Base-by-base conservation (phyloP, 2,329 filamentous ascomycete genomes). In the Aspergillus puulaauensis region DNA sequence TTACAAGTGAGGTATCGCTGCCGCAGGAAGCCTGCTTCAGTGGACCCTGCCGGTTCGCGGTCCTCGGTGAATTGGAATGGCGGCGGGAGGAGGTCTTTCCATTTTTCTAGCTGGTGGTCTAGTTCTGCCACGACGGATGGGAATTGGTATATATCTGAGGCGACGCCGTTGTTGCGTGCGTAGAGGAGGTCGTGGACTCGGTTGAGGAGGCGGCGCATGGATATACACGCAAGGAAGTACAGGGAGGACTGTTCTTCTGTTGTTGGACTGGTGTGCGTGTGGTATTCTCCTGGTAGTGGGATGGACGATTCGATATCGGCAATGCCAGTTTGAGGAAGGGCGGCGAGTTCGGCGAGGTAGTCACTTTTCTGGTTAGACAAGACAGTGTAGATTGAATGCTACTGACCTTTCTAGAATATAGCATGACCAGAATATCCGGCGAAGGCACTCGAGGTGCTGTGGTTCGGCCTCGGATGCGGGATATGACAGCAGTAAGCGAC, bases 201-300 rank as follows among this genome's bases (percentile, higher is more conserved):
- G 44, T 67, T 67, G 19, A 67, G 61, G 2, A 67, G 60, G 5
- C 65, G 64, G 31, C 65, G 64, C 57, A 67, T 65, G 6, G 65
- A 82, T 31, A 83, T 82, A 37, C 80, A 83, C 1, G 81, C 81
- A 2, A 83, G 70, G 50, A 83, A 82, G 63, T 83, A 83, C 0
- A 83, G 73, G 0, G 80, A 80, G 0, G 80, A 81, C 35, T 80
- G 73, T 60, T 83, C 79, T 52, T 79, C 76, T 2, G 77, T 73
- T 0, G 63, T 57, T 0, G 69, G 58, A 1, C 70, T 70, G 1
- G 67, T 61, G 50, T 83, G 81, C 0, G 80, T 82, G 49, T 75
- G 67, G 64, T 81, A 82, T 0, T 72, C 69, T 0, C 80, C 79
- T 0, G 81, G 80, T 0, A 83, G 68, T 0, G 78, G 76, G 3